Percentiles rank a stretch among this genome's conserved stretches.
These are phyloP conservation scores for Asterophora parasitica DNA, from an alignment of 768 basidiomycete species.

Conservation along the genomic window DNA sequence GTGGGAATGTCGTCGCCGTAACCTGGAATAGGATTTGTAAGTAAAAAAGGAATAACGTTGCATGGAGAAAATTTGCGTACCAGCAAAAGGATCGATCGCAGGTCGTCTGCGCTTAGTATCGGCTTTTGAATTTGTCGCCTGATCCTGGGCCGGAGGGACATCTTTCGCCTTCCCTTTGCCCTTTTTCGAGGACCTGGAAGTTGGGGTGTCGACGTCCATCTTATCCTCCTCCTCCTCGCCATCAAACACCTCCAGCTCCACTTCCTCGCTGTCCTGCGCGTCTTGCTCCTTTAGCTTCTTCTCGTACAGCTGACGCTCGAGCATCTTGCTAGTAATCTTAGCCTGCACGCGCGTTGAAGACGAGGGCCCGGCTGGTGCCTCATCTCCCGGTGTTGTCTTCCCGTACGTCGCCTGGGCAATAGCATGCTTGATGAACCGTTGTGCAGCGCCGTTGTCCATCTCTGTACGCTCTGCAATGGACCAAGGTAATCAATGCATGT, in stretches of 20 bases:
- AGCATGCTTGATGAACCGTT: slow-evolving; percentile 80
- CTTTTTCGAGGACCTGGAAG: slow-evolving; percentile 30
- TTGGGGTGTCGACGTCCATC: slow-evolving; percentile 14
- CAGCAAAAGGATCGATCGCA: slow-evolving; percentile 62
- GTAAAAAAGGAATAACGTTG: not conserved
- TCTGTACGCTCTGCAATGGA: slow-evolving; percentile 31
- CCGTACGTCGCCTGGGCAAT: slow-evolving; percentile 57
- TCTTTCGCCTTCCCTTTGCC: slow-evolving; percentile 30
- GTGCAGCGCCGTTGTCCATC: slow-evolving; percentile 78
- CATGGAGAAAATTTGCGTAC: slow-evolving; percentile 25
- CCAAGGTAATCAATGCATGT: not conserved
- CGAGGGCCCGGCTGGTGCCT: slow-evolving; percentile 19
- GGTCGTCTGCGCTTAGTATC: slow-evolving; percentile 46
- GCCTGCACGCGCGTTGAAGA: slow-evolving; percentile 36
- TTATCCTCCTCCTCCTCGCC: slow-evolving; percentile 18
- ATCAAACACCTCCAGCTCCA: slow-evolving; percentile 36
- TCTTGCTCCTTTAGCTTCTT: slow-evolving; percentile 48
- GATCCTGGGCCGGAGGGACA: slow-evolving; percentile 3
- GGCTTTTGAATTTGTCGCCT: slow-evolving; percentile 7
- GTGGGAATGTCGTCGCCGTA: slow-evolving; percentile 28
- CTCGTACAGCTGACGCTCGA: slow-evolving; percentile 62
- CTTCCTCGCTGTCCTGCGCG: slow-evolving; percentile 37
- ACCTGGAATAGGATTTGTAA: slow-evolving; percentile 19
- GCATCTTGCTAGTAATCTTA: slow-evolving; percentile 70
- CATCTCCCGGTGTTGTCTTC: slow-evolving; percentile 28